These are phyloP conservation scores for Lepidopterella palustris DNA, from an alignment of 495 filamentous ascomycete genomes.

Conservation along the genomic window DNA sequence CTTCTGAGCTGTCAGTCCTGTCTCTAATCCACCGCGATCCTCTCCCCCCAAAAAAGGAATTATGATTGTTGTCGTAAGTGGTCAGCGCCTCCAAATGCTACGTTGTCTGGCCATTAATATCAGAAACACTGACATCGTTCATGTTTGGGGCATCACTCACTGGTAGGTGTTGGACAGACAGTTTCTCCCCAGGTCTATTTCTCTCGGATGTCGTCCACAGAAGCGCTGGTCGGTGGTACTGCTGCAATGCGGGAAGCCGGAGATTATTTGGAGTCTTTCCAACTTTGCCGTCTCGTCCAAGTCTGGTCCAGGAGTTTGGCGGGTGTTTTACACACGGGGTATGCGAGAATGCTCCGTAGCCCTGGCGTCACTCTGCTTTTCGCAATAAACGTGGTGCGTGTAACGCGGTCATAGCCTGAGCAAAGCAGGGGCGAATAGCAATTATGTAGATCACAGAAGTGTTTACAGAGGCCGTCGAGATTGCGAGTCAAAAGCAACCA, in stretches of 20 bases:
- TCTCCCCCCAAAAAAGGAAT: neutral
- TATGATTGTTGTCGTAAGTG: neutral
- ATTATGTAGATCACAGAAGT: conserved; percentile 19
- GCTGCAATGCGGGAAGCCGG: neutral
- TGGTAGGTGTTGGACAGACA: too few species aligned
- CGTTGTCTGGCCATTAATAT: neutral
- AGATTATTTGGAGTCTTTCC: neutral
- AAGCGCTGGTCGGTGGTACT: neutral
- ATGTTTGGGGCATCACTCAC: too few species aligned
- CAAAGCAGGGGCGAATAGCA: conserved; percentile 20
- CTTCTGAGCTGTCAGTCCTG: neutral
- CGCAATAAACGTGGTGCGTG: conserved; percentile 14
- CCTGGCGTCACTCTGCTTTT: conserved; percentile 13
- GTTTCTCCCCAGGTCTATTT: too few species aligned
- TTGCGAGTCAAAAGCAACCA: conserved; percentile 8
- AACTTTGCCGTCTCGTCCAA: neutral
- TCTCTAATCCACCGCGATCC: neutral
- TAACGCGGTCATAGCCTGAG: conserved; percentile 18
- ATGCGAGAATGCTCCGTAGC: neutral
- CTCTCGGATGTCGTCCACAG: neutral
- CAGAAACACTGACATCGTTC: too few species aligned
- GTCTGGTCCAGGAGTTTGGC: neutral
- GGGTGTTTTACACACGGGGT: neutral
- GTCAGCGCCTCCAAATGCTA: neutral
- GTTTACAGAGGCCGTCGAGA: conserved; percentile 7